Evolutionary conservation across 441 rosid genomes (phyloP).

Genomic region (Sinapis alba): DNA sequence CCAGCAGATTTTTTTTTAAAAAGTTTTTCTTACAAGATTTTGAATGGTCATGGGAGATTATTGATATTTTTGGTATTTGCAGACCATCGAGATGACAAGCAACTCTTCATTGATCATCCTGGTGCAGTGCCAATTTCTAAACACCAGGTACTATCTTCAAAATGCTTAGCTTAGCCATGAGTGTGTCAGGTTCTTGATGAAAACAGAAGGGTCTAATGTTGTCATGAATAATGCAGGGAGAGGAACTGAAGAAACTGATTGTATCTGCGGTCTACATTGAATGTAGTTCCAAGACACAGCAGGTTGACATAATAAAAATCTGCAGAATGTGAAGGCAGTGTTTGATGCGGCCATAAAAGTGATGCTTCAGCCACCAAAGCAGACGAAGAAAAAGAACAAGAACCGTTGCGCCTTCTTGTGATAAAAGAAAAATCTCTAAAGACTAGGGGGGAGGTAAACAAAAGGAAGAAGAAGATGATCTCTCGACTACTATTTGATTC

Average conservation of each 20-base stretch:
- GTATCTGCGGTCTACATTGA: slow-evolving; percentile 81
- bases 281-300: slow-evolving; percentile 93
- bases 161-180: background rate
- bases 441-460: background rate
- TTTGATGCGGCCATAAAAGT: slow-evolving; percentile 92
- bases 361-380: slow-evolving; percentile 86
- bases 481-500: background rate
- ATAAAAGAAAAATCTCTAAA: background rate
- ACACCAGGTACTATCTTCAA: slow-evolving; percentile 50
- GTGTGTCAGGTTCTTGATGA: background rate
- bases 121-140: slow-evolving; percentile 68
- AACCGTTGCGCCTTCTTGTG: slow-evolving; percentile 41
- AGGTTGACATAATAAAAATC: slow-evolving; percentile 45
- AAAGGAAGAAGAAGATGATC: background rate
- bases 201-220: background rate
- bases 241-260: slow-evolving; percentile 85
- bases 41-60: background rate
- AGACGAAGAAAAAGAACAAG: slow-evolving; percentile 80
- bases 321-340: slow-evolving; percentile 84
- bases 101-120: slow-evolving; percentile 76
- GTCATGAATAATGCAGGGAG: slow-evolving; percentile 56
- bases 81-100: slow-evolving; percentile 80
- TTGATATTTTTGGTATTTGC: background rate
- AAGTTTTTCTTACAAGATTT: background rate
- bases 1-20: no score